Conservation (phyloP, 164 flowering plant species). For the Aristolochia contorta region DNA sequence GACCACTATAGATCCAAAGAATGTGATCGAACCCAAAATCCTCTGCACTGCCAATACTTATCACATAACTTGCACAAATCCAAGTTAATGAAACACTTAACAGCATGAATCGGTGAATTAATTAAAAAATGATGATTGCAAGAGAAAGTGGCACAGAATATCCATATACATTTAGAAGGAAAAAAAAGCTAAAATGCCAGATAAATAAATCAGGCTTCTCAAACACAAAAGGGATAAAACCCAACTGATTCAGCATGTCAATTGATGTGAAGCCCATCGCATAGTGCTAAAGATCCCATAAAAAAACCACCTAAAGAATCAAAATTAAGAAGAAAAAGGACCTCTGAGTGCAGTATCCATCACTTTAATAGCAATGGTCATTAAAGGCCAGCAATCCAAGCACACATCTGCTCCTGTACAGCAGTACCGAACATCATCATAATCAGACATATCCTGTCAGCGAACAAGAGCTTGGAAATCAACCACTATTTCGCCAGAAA, state of each 20-base stretch:
- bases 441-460: constrained; percentile 87
- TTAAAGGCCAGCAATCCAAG: constrained; percentile 89
- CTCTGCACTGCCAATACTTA: constrained; percentile 34
- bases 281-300: too few species aligned
- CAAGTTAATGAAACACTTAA: too few species aligned
- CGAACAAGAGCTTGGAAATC: not conserved
- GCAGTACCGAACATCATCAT: constrained; percentile 95
- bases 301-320: too few species aligned
- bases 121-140: too few species aligned
- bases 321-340: constrained; percentile 7
- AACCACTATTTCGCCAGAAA: not conserved
- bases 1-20: constrained; percentile 97
- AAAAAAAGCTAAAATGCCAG: too few species aligned
- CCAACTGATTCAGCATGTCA: too few species aligned
- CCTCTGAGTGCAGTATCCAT: constrained; percentile 92
- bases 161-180: too few species aligned
- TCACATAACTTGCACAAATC: constrained; percentile 1
- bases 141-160: too few species aligned
- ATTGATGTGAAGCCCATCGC: too few species aligned
- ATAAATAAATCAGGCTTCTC: too few species aligned
- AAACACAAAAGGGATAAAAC: too few species aligned
- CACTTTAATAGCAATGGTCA: constrained; percentile 93
- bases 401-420: constrained; percentile 98
- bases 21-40: constrained; percentile 93
- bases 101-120: too few species aligned